Evolutionary conservation across 2,329 filamentous ascomycete genomes (phyloP).

Genomic region (Colletotrichum cereale): DNA sequence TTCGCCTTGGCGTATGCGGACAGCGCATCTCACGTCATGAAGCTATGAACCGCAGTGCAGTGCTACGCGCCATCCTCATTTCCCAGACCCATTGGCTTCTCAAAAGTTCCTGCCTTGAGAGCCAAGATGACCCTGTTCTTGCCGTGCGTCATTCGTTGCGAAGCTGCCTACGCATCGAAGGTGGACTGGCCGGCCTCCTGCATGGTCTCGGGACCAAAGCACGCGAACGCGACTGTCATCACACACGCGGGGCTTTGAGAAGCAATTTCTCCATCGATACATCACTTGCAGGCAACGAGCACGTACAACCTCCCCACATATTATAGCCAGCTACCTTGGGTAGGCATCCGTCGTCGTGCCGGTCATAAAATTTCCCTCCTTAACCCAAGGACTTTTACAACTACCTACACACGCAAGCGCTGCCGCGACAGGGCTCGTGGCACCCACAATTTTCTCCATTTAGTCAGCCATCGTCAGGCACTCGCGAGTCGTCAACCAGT

Average conservation of each 20-base stretch:
- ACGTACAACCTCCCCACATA: neutral
- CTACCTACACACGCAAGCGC: constrained; percentile 20
- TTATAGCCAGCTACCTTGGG: no score
- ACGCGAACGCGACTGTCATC: constrained; percentile 16
- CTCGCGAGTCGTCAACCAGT: constrained; percentile 6
- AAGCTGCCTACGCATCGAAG: constrained; percentile 15
- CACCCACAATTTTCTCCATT: constrained; percentile 1
- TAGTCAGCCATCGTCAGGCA: constrained; percentile 27
- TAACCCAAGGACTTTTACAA: neutral
- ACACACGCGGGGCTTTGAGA: neutral
- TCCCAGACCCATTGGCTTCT: neutral
- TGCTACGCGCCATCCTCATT: neutral
- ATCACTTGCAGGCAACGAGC: neutral
- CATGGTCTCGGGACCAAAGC: constrained; percentile 12
- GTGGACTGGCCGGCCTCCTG: constrained; percentile 31
- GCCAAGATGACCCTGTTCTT: neutral
- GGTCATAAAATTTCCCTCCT: neutral
- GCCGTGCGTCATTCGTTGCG: constrained; percentile 31
- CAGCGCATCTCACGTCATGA: neutral
- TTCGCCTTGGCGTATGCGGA: neutral
- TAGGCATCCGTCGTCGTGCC: neutral
- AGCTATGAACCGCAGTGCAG: neutral
- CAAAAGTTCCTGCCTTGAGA: neutral
- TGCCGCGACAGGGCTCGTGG: constrained; percentile 21
- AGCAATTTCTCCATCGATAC: neutral